phyloP scores from a whole-genome alignment of 768 basidiomycete genomes.

The Hypholoma fasciculare region DNA sequence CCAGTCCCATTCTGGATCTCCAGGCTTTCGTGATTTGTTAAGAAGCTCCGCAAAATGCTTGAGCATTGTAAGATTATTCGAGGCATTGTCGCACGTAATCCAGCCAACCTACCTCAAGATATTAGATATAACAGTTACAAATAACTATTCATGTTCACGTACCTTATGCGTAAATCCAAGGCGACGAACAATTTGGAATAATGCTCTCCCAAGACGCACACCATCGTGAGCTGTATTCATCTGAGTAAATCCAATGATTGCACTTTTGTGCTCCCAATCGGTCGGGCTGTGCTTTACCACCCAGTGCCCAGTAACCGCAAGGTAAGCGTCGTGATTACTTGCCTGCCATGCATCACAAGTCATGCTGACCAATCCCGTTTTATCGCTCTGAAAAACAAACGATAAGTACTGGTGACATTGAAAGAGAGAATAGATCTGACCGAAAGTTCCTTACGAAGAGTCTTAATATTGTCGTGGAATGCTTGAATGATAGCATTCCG shows the following conservation, averaged over 20 bases:
- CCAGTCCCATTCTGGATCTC: background rate
- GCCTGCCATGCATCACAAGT: constrained; percentile 45
- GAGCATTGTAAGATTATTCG: background rate
- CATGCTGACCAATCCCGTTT: constrained; percentile 15
- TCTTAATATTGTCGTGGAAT: constrained; percentile 11
- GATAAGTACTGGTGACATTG: background rate
- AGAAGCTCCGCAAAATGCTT: background rate
- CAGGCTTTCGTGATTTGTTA: background rate
- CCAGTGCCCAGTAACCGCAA: constrained; percentile 40
- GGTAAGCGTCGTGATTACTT: constrained; percentile 30
- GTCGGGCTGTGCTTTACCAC: constrained; percentile 27
- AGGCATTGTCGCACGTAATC: background rate
- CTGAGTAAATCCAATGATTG: constrained; percentile 33
- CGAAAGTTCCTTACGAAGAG: constrained; percentile 5
- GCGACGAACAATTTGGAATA: constrained; percentile 28
- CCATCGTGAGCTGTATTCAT: constrained; percentile 38
- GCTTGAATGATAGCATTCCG: constrained; percentile 12
- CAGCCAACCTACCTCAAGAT: background rate
- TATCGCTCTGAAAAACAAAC: constrained; percentile 1
- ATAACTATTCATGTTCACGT: background rate
- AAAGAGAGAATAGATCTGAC: background rate
- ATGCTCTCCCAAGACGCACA: constrained; percentile 27
- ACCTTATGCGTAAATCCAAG: constrained; percentile 31
- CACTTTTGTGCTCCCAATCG: constrained; percentile 26
- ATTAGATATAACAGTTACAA: background rate